Percentiles rank a stretch among this genome's conserved stretches.
These are phyloP conservation scores for Corymbia citriodora DNA, from an alignment of 441 rosid species.

Conservation along the genomic window DNA sequence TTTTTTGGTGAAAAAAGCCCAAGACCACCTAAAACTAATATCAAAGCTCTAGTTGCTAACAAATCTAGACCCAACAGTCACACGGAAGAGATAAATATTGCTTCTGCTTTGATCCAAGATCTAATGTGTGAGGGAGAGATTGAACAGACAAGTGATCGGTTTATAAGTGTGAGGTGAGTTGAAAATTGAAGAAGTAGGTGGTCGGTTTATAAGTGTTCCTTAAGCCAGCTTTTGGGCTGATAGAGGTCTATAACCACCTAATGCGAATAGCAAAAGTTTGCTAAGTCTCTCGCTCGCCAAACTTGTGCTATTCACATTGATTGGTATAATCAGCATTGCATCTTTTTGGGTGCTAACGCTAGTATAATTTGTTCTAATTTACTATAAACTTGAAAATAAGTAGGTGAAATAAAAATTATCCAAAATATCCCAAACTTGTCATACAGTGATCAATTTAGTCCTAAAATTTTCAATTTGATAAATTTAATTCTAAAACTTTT, in stretches of 20 bases:
- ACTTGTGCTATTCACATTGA: background rate
- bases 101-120: no score
- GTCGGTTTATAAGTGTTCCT: no score
- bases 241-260: no score
- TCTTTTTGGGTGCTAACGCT: background rate
- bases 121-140: no score
- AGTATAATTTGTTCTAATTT: background rate
- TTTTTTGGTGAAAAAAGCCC: no score
- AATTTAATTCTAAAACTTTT: background rate
- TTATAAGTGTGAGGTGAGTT: no score
- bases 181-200: no score
- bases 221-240: no score
- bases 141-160: no score
- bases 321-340: background rate
- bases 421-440: background rate
- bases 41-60: background rate
- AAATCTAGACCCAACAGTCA: background rate
- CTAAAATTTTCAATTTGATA: background rate
- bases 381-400: background rate
- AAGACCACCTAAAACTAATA: rapidly evolving
- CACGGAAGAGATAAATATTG: no score
- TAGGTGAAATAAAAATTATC: background rate
- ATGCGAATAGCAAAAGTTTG: no score
- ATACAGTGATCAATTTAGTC: rapidly evolving
- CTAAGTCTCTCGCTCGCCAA: background rate